Base-by-base conservation (phyloP, 352 stramenopile species). In the Phytophthora europaea region DNA sequence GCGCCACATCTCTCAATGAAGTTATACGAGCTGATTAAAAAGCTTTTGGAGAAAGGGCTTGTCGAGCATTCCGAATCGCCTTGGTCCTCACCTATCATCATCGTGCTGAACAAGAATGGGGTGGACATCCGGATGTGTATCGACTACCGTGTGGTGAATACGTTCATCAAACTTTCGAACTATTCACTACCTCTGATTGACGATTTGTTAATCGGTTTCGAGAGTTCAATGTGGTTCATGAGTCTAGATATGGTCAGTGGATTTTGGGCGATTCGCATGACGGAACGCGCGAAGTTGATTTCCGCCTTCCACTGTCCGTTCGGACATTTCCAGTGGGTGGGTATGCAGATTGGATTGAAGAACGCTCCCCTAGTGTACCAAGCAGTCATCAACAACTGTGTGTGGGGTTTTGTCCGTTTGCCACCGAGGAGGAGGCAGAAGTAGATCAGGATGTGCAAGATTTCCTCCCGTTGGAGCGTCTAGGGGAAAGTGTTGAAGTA, bases 231-330 rank as follows among this genome's bases (percentile, higher is more conserved):
- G 60, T 73, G 59, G 58, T 77, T 73, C 16, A 38, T 72, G n/a
- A 71, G 62, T n/a, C 23, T 80, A 0, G 57, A 73, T 33, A 63
- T 63, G 58, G 48, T 52, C 0, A 62, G 12, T 7, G 52, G 69
- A 60, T 81, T 78, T 38, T 81, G 73, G 73, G 65, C 55, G 0
- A 36, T 68, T 5, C n/a, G 62, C 0, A 72, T 76, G 70, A 81
- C 70, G 0, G 2, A 36, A 1, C 15, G 65, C 13, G 70, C 75
- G 0, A 70, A 69, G 18, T 0, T 33, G 2, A 72, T 81, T 6
- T 69, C 47, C 0, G 68, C 64, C 0, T 76, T 77, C 38, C 60
- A 77, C 13, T 80, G 64, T 16, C 73, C 73, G 1, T 54, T 76
- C 4, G 68, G 73, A 13, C 64, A 77, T n/a, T 80, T 74, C 15